These are phyloP conservation scores for Coccinonectria pachysandricola DNA, from an alignment of 2,329 filamentous ascomycete genomes.

Conservation along the genomic window DNA sequence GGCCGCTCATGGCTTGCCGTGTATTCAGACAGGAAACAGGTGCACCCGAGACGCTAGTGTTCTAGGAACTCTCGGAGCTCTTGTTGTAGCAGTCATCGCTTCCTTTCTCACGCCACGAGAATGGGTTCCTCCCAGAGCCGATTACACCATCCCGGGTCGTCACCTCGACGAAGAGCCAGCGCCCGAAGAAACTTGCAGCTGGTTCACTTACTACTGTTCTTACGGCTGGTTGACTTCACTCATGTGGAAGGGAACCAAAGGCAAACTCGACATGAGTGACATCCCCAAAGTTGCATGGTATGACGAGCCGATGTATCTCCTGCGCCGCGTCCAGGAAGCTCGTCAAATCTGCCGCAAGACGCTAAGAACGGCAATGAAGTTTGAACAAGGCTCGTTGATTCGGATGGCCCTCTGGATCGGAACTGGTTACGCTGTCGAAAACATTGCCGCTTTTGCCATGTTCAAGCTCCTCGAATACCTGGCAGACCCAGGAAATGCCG, in stretches of 20 bases:
- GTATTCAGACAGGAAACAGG: conserved; percentile 26
- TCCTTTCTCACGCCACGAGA: conserved; percentile 38
- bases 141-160: conserved; percentile 28
- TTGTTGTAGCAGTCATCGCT: conserved; percentile 28
- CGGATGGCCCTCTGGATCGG: conserved; percentile 35
- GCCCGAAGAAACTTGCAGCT: conserved; percentile 43
- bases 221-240: conserved; percentile 41
- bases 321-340: conserved; percentile 32
- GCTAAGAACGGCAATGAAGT: conserved; percentile 33
- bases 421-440: conserved; percentile 32
- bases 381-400: conserved; percentile 30
- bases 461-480: conserved; percentile 43
- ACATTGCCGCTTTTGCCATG: conserved; percentile 43
- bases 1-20: conserved; percentile 32
- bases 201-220: conserved; percentile 40
- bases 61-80: conserved; percentile 25
- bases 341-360: conserved; percentile 33
- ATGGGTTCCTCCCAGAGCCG: conserved; percentile 36
- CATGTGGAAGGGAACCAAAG: conserved; percentile 36
- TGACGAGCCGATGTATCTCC: conserved; percentile 40
- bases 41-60: conserved; percentile 22
- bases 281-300: conserved; percentile 44
- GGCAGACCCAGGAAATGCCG: conserved; percentile 32
- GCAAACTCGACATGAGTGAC: conserved; percentile 35
- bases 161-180: conserved; percentile 30